Percentiles rank a stretch among this genome's conserved stretches.
Conservation (phyloP, 164 flowering plant species). For the Chimonanthus salicifolius region DNA sequence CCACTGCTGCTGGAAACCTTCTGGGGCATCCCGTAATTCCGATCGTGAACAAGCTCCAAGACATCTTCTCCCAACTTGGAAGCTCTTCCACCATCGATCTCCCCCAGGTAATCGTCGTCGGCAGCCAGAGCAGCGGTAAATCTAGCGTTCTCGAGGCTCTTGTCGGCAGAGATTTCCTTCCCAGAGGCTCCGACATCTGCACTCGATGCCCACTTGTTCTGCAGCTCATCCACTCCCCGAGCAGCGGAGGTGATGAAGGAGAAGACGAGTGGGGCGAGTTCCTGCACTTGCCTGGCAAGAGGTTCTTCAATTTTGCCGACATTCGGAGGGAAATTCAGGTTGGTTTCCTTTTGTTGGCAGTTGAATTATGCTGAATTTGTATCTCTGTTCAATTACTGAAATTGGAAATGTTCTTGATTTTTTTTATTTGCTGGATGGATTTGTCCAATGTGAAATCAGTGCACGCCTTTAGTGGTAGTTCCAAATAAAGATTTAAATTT, state of each 20-base stretch:
- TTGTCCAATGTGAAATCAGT: too few species aligned
- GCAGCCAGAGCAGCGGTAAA: slow-evolving; percentile 95
- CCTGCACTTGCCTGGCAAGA: slow-evolving; percentile 65
- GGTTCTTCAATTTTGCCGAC: slow-evolving; percentile 62
- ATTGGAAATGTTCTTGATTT: neutral
- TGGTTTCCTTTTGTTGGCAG: neutral
- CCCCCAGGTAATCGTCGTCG: slow-evolving; percentile 93
- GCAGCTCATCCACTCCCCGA: slow-evolving; percentile 72
- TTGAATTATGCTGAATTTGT: neutral
- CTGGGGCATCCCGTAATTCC: slow-evolving; percentile 71
- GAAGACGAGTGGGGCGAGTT: slow-evolving; percentile 89
- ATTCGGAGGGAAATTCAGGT: slow-evolving; percentile 91
- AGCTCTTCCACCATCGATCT: slow-evolving; percentile 65
- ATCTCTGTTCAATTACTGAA: neutral
- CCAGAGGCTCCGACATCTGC: slow-evolving; percentile 82
- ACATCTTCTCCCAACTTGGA: slow-evolving; percentile 81
- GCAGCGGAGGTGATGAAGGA: slow-evolving; percentile 46
- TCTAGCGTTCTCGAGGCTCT: slow-evolving; percentile 89
- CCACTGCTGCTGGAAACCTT: slow-evolving; percentile 5
- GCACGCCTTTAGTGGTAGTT: too few species aligned
- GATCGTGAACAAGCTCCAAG: slow-evolving; percentile 88
- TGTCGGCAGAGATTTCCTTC: slow-evolving; percentile 90
- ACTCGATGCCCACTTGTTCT: slow-evolving; percentile 88
- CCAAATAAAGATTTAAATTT: too few species aligned
- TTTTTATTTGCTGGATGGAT: too few species aligned